Conservation (phyloP, 2,329 filamentous ascomycete genomes). For the Trichoderma sp. region DNA sequence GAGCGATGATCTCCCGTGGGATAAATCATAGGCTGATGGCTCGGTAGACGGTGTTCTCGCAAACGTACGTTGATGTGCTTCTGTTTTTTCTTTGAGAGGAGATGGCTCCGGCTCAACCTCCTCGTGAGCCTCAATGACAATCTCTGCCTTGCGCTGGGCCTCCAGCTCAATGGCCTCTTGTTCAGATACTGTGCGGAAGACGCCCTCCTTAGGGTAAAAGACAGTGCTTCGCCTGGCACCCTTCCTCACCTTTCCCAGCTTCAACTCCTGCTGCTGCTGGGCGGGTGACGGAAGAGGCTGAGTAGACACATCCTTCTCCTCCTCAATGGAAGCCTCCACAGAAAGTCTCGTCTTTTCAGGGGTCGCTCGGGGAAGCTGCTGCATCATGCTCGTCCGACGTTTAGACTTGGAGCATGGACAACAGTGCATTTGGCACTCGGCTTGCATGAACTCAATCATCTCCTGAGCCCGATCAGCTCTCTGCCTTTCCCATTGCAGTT, state of each 20-base stretch:
- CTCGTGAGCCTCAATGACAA: constrained; percentile 24
- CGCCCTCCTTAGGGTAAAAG: constrained; percentile 63
- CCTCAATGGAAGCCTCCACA: constrained; percentile 22
- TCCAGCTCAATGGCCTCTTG: constrained; percentile 51
- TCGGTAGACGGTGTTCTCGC: constrained; percentile 64
- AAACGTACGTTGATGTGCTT: constrained; percentile 44
- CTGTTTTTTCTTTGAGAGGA: constrained; percentile 17
- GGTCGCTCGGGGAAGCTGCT: constrained; percentile 19
- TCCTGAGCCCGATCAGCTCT: constrained; percentile 70
- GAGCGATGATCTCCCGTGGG: constrained; percentile 58
- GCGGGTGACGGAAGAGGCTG: constrained; percentile 29
- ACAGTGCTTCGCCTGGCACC: constrained; percentile 54
- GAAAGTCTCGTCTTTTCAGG: constrained; percentile 2
- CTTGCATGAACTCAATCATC: constrained; percentile 72
- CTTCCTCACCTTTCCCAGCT: constrained; percentile 36
- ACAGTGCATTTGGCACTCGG: constrained; percentile 70
- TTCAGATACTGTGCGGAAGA: constrained; percentile 62
- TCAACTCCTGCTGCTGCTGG: constrained; percentile 28
- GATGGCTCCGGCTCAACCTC: constrained; percentile 23
- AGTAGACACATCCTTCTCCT: constrained; percentile 28
- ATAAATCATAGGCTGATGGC: constrained; percentile 58
- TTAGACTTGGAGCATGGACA: constrained; percentile 58
- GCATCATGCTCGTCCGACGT: constrained; percentile 23
- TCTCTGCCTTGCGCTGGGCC: constrained; percentile 32
- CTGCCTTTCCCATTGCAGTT: constrained; percentile 60